Percentiles rank a stretch among this genome's conserved stretches.
These are phyloP conservation scores for Akanthomyces dipterigenus DNA, from an alignment of 2,329 filamentous ascomycete genomes.

Conservation along the genomic window DNA sequence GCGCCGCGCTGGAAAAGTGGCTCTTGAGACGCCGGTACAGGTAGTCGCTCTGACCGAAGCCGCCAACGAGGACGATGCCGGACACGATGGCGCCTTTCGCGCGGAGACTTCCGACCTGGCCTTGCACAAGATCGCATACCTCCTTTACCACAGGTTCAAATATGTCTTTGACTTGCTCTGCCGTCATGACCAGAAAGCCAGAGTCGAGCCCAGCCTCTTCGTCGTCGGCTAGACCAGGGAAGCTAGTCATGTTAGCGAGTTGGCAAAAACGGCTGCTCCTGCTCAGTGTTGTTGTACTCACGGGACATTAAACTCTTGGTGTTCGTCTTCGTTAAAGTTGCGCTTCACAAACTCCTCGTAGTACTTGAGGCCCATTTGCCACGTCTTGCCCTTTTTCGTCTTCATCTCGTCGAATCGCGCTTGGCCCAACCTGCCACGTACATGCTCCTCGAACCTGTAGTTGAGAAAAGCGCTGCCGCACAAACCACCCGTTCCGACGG, in stretches of 20 bases:
- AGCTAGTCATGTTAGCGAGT: constrained; percentile 32
- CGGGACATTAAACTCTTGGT: constrained; percentile 71
- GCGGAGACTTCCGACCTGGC: constrained; percentile 58
- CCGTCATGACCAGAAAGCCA: constrained; percentile 68
- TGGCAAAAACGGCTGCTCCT: neutral
- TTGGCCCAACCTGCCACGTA: constrained; percentile 59
- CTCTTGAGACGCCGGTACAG: constrained; percentile 64
- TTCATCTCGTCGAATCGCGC: constrained; percentile 69
- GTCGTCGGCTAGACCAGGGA: constrained; percentile 70
- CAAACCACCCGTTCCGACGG: constrained; percentile 69
- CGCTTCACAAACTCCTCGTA: constrained; percentile 83
- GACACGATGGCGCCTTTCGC: constrained; percentile 56
- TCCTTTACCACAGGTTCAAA: constrained; percentile 70
- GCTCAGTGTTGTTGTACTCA: constrained; percentile 26
- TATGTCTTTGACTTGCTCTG: constrained; percentile 62
- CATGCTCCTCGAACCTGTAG: constrained; percentile 73
- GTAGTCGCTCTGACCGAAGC: constrained; percentile 74
- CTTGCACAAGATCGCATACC: constrained; percentile 60
- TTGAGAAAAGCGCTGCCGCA: constrained; percentile 76
- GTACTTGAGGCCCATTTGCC: constrained; percentile 71
- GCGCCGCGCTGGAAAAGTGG: constrained; percentile 56
- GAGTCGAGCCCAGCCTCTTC: constrained; percentile 68
- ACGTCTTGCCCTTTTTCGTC: constrained; percentile 68
- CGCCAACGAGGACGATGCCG: constrained; percentile 75
- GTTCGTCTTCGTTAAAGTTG: constrained; percentile 74